Conservation (phyloP, 1,139 yeast species). For the Nakaseomyces uthaithaninus region DNA sequence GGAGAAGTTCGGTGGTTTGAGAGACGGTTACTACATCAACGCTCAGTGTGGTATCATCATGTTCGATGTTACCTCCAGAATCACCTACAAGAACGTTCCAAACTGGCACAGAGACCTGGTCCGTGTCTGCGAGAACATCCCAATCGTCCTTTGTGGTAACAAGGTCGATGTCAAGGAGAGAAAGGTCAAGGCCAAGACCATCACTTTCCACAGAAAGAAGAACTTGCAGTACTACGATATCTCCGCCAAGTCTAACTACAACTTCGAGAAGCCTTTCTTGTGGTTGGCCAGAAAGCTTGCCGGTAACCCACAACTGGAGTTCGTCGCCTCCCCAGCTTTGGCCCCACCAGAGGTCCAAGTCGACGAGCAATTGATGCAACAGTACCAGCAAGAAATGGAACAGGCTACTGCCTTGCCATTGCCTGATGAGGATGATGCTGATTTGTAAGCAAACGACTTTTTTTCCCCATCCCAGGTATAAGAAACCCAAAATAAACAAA, state of each 20-base stretch:
- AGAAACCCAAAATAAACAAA: neutral
- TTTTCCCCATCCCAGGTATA: no score
- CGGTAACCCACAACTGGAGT: slow-evolving; percentile 96
- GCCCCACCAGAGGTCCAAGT: slow-evolving; percentile 99
- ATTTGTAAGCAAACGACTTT: no score
- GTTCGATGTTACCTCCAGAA: slow-evolving; percentile 99
- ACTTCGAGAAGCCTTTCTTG: slow-evolving; percentile 98
- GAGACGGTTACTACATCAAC: slow-evolving; percentile 98
- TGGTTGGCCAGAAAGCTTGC: slow-evolving; percentile 99
- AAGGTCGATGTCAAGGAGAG: slow-evolving; percentile 99
- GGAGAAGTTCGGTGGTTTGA: slow-evolving; percentile 98
- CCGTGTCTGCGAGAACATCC: slow-evolving; percentile 99
- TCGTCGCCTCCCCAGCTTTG: slow-evolving; percentile 98
- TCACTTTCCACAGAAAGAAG: slow-evolving; percentile 99
- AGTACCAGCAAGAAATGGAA: slow-evolving; percentile 99
- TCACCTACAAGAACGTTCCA: slow-evolving; percentile 98
- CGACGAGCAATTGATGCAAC: slow-evolving; percentile 91
- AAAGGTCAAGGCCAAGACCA: slow-evolving; percentile 99
- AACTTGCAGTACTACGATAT: slow-evolving; percentile 99
- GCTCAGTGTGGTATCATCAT: slow-evolving; percentile 99
- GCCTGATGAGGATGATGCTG: slow-evolving; percentile 99
- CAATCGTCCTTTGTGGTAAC: slow-evolving; percentile 98
- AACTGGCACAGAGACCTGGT: slow-evolving; percentile 99
- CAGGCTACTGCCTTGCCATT: slow-evolving; percentile 99
- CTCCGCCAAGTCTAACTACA: slow-evolving; percentile 98